phyloP scores from a whole-genome alignment of 768 basidiomycete species.

The Leccinum incarnatum region DNA sequence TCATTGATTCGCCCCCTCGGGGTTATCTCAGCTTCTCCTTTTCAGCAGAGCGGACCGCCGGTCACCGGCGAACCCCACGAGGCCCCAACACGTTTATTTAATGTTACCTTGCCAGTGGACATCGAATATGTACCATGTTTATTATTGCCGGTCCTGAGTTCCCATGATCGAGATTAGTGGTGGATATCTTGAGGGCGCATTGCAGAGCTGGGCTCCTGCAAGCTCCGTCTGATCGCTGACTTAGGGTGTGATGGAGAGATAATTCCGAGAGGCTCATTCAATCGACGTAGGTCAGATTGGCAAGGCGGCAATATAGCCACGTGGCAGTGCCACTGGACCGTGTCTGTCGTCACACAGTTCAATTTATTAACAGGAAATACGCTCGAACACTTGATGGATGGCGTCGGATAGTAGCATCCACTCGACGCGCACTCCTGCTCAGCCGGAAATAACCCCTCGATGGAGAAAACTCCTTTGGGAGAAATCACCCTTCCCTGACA shows the following conservation, averaged over 20 bases:
- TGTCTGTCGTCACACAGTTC: slow-evolving; percentile 1
- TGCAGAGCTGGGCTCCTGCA: background rate
- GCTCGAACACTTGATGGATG: background rate
- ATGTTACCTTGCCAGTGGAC: slow-evolving; percentile 18
- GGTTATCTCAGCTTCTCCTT: slow-evolving; percentile 25
- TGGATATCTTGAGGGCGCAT: slow-evolving; percentile 8
- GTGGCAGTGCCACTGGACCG: slow-evolving; percentile 4
- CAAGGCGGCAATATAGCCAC: slow-evolving; percentile 6
- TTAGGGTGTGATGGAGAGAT: background rate
- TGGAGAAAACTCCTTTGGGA: slow-evolving; percentile 86
- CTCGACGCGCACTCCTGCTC: background rate
- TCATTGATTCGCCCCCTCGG: slow-evolving; percentile 32
- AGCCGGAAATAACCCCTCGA: slow-evolving; percentile 19
- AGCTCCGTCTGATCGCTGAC: slow-evolving; percentile 4
- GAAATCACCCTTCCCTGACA: slow-evolving; percentile 73
- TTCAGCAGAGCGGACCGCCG: slow-evolving; percentile 21
- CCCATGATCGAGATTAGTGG: slow-evolving; percentile 27
- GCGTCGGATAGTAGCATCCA: background rate
- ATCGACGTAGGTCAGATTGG: slow-evolving; percentile 2
- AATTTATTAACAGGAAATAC: background rate
- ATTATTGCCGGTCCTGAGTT: slow-evolving; percentile 11
- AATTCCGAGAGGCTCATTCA: slow-evolving; percentile 16
- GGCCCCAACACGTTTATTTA: slow-evolving; percentile 34
- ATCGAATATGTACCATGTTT: slow-evolving; percentile 16
- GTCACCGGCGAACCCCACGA: slow-evolving; percentile 28